Percentiles rank a stretch among this genome's conserved stretches.
phyloP scores from a whole-genome alignment of 1,284 basidiomycete genomes.

The Apiotrichum mycotoxinovorans region DNA sequence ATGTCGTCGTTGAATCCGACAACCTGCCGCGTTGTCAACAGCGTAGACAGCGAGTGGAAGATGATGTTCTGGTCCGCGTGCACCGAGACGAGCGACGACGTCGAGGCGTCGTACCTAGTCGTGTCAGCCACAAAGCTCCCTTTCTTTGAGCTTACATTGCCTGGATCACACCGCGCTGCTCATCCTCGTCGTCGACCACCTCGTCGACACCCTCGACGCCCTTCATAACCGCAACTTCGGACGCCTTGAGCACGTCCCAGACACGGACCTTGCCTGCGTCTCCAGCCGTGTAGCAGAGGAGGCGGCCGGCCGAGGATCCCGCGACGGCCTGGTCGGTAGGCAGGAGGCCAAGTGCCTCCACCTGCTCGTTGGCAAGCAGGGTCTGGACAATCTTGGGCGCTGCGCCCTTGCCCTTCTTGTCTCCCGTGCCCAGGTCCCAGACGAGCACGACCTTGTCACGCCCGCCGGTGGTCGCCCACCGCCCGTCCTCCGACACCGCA shows the following conservation, averaged over 20 bases:
- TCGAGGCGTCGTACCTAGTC: constrained; percentile 64
- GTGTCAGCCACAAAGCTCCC: constrained; percentile 17
- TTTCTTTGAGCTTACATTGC: constrained; percentile 28
- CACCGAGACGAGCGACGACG: constrained; percentile 72
- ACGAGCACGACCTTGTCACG: constrained; percentile 84
- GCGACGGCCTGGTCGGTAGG: constrained; percentile 48
- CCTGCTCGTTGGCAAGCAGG: constrained; percentile 76
- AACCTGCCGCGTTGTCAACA: constrained; percentile 71
- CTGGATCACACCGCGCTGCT: constrained; percentile 54
- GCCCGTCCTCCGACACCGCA: constrained; percentile 76
- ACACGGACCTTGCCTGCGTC: constrained; percentile 77
- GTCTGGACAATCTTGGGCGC: constrained; percentile 70
- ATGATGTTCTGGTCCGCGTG: constrained; percentile 97
- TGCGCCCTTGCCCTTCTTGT: constrained; percentile 58
- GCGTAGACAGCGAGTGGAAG: constrained; percentile 69
- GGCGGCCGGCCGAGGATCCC: constrained; percentile 32
- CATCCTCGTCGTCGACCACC: constrained; percentile 62
- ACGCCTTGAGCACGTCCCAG: constrained; percentile 72
- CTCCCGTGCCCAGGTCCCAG: constrained; percentile 65
- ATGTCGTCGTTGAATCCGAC: constrained; percentile 99
- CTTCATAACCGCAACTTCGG: constrained; percentile 59
- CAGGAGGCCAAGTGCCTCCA: constrained; percentile 73
- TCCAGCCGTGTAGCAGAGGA: constrained; percentile 80
- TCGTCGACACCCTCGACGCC: constrained; percentile 53
- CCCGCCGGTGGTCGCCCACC: constrained; percentile 81